These are phyloP conservation scores for Phytophthora palmivora DNA, from an alignment of 352 stramenopile genomes.

Conservation along the genomic window DNA sequence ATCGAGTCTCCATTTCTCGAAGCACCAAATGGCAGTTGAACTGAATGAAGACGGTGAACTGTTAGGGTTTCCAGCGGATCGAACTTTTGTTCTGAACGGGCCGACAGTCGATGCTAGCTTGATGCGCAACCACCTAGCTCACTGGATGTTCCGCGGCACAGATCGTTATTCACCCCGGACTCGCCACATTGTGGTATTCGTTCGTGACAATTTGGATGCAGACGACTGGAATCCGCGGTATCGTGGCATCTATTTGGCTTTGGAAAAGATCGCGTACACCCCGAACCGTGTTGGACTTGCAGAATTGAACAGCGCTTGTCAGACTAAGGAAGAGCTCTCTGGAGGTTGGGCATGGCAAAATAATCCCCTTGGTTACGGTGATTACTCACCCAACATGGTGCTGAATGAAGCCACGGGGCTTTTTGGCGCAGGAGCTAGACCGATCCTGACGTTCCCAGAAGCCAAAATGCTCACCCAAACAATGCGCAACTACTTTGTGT, in stretches of 20 bases:
- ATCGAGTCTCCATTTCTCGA: conserved; percentile 63
- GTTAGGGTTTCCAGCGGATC: conserved; percentile 56
- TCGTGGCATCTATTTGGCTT: conserved; percentile 62
- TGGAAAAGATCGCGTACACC: conserved; percentile 71
- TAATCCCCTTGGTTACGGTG: conserved; percentile 56
- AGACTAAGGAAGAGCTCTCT: conserved; percentile 45
- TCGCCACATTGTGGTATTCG: conserved; percentile 62
- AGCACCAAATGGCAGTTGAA: conserved; percentile 60
- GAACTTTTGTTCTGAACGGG: conserved; percentile 58
- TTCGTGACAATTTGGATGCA: conserved; percentile 41
- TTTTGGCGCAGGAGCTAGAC: conserved; percentile 63
- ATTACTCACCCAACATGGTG: conserved; percentile 69
- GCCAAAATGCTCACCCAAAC: conserved; percentile 53
- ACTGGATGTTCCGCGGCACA: conserved; percentile 73
- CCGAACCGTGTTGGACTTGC: conserved; percentile 59
- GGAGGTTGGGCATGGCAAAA: conserved; percentile 77
- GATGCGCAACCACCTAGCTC: conserved; percentile 72
- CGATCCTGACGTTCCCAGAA: conserved; percentile 54
- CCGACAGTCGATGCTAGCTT: conserved; percentile 66
- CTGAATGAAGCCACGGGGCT: conserved; percentile 60
- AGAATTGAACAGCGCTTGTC: conserved; percentile 38
- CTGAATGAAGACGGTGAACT: conserved; percentile 41
- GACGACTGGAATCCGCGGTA: conserved; percentile 50
- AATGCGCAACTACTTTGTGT: conserved; percentile 74
- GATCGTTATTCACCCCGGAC: conserved; percentile 65